Evolutionary conservation across 371 early-diverging fungal genomes (phyloP), one percentile per base, ranked within the genome.

Genomic region (Phascolomyces articulosus): DNA sequence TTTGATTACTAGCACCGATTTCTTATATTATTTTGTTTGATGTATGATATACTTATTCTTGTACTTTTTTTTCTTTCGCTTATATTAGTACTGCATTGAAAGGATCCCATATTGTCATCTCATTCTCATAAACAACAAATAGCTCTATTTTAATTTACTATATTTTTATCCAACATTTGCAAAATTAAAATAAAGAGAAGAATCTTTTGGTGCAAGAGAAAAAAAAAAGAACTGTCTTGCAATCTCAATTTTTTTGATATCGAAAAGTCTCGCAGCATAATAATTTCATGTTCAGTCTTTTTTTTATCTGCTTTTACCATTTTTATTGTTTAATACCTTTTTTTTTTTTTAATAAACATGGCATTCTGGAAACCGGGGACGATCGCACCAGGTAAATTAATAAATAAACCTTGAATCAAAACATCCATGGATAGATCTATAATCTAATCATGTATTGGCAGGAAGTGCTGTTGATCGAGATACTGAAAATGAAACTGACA

Each of bases 331-430:
- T n/a, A n/a, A 44, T 44, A 51, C 51, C 16, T 47, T 44, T 20
- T 0, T 13, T 18, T 23, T 7, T n/a, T 20, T 23, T n/a, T 24
- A 47, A 40, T 47, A 41, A 40, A 3, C 7, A 86, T 86, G 86
- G 77, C 86, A 16, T 86, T 86, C 54, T 86, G 86, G 86, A 86
- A 89, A 72, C 89, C 89, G 56, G 89, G 87, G 29, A 85, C 87
- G 4, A 75, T 85, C 29, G 89, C 87, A 27, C 89, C 89, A 55
- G 89, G 86, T 80, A 85, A 70, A 62, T n/a, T 34, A 11, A 34
- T 34, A 34, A n/a, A 34, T 34, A 34, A 34, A 34, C 34, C 6
- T 9, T 34, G 11, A 1, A 1, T 34, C 11, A 9, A 54, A 44
- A 31, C 21, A 64, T 21, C 13, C 18, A 10, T 34, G 9, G 28